Percentiles rank a stretch among this genome's conserved stretches.
phyloP scores from a whole-genome alignment of 768 basidiomycete species.

The Pleurotus tuoliensis region DNA sequence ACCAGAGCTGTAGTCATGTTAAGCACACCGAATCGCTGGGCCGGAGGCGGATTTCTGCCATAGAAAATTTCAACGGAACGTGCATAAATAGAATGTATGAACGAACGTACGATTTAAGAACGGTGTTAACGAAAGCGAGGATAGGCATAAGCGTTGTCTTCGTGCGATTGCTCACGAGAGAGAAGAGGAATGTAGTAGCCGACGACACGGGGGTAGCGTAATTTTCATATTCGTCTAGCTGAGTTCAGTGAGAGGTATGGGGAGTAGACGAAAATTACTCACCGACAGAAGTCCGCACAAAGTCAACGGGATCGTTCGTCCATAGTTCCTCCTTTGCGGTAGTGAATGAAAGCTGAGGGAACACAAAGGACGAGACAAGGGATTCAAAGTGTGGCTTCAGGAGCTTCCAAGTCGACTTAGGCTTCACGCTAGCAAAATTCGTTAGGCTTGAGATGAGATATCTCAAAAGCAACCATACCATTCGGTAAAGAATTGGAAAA shows the following conservation, averaged over 20 bases:
- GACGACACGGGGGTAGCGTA: slow-evolving; percentile 74
- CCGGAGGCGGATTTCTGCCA: slow-evolving; percentile 40
- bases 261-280: slow-evolving; percentile 11
- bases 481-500: slow-evolving; percentile 83
- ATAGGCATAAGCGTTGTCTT: slow-evolving; percentile 81
- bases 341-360: slow-evolving; percentile 84
- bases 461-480: slow-evolving; percentile 48
- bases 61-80: background rate
- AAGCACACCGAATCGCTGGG: slow-evolving; percentile 80
- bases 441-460: too few species aligned
- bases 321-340: slow-evolving; percentile 63
- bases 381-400: slow-evolving; percentile 82
- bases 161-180: slow-evolving; percentile 74
- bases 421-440: slow-evolving; percentile 64
- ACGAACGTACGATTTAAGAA: slow-evolving; percentile 59
- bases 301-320: slow-evolving; percentile 82
- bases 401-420: slow-evolving; percentile 85
- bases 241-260: background rate
- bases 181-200: slow-evolving; percentile 77
- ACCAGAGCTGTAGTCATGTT: slow-evolving; percentile 78
- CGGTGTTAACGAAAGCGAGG: slow-evolving; percentile 69
- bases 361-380: slow-evolving; percentile 77
- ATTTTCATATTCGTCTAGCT: slow-evolving; percentile 76
- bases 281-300: slow-evolving; percentile 75
- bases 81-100: background rate